Base-by-base conservation (phyloP, 352 stramenopile species). In the Globisporangium paddicum region DNA sequence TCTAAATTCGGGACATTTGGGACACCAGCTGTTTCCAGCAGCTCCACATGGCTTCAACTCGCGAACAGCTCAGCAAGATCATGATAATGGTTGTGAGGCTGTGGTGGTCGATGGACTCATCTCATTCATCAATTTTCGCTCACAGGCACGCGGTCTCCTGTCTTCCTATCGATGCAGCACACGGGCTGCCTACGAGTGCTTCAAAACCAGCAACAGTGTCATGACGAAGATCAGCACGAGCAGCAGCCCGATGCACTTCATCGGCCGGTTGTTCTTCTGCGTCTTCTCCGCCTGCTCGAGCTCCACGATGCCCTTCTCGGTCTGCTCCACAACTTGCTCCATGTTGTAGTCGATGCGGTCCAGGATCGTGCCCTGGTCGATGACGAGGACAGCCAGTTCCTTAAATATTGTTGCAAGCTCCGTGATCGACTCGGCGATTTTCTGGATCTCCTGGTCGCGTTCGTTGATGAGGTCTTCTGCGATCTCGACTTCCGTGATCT, bases 311-410 rank as follows among this genome's bases (percentile, higher is more conserved):
- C 97, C 98, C 59, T 98, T 97, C 67, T 99, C 96, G 6, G 97
- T 99, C 73, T 99, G 96, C 80, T 99, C 96, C 28, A 99, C 96
- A 37, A 99, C 97, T 56, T 99, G 94, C 71, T 99, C 97, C 97
- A 99, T 99, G 75, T 99, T 99, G 81, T 99, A 99, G 80, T 99
- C 98, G 73, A 99, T 99, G 32, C 98, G 92, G 81, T 99, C 98
- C 18, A 99, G 81, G 59, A 99, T 99, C 23, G 98, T 99, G 58
- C 97, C 97, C 73, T 99, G 97, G 76, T 99, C 98, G 77, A 99
- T 99, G 18, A 99, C 98, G 34, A 99, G 84, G 48, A 99, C 96
- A 0, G 96, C 96, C 10, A 99, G 78, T 76, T 99, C 98, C 73
- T 99, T 99, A 86, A 99, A 99, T 73, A 99, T 99, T 52, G 92